Percentiles rank a stretch among this genome's conserved stretches.
These are phyloP conservation scores for Eutrema yunnanense DNA, from an alignment of 345 rosid species.

Conservation along the genomic window DNA sequence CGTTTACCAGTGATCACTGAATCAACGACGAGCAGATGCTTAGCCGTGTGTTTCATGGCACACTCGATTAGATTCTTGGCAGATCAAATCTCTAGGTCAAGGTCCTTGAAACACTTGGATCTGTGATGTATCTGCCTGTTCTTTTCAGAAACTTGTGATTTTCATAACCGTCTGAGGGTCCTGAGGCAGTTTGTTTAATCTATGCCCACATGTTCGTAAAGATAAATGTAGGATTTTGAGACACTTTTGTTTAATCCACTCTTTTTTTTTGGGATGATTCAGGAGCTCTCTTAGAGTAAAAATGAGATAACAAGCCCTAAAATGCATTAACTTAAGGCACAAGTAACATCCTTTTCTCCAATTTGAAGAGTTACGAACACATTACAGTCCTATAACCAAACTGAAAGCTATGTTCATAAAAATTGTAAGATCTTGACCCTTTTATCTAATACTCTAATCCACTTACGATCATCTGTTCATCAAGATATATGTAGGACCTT, in stretches of 20 bases:
- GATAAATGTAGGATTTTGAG: neutral
- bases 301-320: neutral
- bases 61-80: conserved; percentile 51
- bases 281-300: neutral
- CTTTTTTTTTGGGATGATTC: neutral
- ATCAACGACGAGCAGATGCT: conserved; percentile 46
- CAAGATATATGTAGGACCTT: too few relatives aligned
- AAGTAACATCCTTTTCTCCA: neutral
- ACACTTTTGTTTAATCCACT: neutral
- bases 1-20: conserved; percentile 48
- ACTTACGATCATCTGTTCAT: too few relatives aligned
- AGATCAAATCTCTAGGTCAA: conserved; percentile 27
- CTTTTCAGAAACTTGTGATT: neutral
- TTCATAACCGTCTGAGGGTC: neutral
- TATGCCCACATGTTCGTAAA: neutral
- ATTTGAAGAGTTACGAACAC: neutral
- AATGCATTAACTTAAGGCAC: neutral
- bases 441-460: too few relatives aligned
- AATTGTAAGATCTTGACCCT: too few relatives aligned
- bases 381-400: neutral
- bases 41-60: conserved; percentile 52
- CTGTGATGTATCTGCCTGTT: conserved; percentile 3
- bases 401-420: neutral
- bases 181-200: neutral
- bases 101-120: conserved; percentile 22